phyloP scores from a whole-genome alignment of 108 stramenopile genomes.

The Chaetoceros muelleri region DNA sequence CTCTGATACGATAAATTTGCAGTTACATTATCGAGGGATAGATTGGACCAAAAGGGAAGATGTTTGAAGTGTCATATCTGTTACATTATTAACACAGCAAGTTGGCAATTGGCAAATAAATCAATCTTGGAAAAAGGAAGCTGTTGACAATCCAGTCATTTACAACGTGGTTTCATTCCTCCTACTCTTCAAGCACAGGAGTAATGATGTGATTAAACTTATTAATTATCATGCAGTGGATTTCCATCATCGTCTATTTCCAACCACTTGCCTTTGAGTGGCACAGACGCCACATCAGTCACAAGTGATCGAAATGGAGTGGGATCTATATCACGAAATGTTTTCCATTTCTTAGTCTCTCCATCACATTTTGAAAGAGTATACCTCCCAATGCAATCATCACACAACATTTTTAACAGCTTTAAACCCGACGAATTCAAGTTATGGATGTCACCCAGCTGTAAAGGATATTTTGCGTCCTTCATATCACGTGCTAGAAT shows the following conservation, averaged over 20 bases:
- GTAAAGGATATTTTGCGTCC: conserved; percentile 12
- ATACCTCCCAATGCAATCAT: background rate
- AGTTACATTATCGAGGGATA: too few relatives aligned
- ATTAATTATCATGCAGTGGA: too few relatives aligned
- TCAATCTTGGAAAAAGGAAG: too few relatives aligned
- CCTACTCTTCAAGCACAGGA: too few relatives aligned
- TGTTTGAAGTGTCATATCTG: too few relatives aligned
- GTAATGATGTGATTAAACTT: too few relatives aligned
- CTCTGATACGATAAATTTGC: too few relatives aligned
- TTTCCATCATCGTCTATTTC: conserved; percentile 5
- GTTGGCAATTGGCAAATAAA: too few relatives aligned
- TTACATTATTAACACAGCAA: too few relatives aligned
- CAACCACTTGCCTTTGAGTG: conserved; percentile 5
- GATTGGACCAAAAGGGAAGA: too few relatives aligned
- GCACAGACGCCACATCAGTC: conserved; percentile 5
- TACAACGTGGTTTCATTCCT: too few relatives aligned
- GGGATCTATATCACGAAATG: conserved; percentile 12
- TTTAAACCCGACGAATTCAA: conserved; percentile 6
- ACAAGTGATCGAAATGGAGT: background rate
- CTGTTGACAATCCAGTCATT: too few relatives aligned
- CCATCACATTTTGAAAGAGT: background rate
- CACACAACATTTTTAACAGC: conserved; percentile 1
- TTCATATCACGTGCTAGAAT: conserved; percentile 4
- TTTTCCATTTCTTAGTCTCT: conserved; percentile 7
- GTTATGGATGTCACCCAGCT: conserved; percentile 4